Conservation (phyloP, 2,329 filamentous ascomycete genomes). For the Hypoxylon sp. region DNA sequence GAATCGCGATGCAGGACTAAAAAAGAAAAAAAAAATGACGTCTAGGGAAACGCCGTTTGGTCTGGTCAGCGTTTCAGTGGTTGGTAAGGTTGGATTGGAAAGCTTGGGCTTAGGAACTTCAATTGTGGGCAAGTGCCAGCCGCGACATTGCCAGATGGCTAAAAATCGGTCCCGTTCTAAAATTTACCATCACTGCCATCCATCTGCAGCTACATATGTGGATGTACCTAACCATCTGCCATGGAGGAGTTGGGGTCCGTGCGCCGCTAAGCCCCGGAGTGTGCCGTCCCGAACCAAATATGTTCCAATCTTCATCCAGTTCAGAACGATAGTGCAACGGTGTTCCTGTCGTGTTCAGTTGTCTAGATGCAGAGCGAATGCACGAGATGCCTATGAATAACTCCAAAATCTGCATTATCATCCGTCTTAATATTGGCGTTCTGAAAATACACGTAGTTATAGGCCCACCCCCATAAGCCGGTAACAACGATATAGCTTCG, state of each 20-base stretch:
- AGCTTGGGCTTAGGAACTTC: constrained; percentile 18
- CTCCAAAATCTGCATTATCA: not conserved
- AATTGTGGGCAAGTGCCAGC: constrained; percentile 27
- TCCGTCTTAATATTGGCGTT: not conserved
- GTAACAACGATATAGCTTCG: not conserved
- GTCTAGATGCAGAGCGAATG: not conserved
- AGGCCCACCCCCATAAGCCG: not conserved
- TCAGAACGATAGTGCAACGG: not conserved
- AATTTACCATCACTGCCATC: not conserved
- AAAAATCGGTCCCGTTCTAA: constrained; percentile 11
- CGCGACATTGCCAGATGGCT: constrained; percentile 12
- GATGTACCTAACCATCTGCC: too few relatives aligned
- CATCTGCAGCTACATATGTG: too few relatives aligned
- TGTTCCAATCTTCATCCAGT: not conserved
- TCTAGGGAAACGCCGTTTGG: constrained; percentile 42
- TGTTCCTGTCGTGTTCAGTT: not conserved
- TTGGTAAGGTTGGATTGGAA: constrained; percentile 26
- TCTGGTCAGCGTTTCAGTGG: constrained; percentile 35
- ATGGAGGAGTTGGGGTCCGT: constrained; percentile 4
- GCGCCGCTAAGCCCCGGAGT: constrained; percentile 10
- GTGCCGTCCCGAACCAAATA: constrained; percentile 10
- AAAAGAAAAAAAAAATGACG: constrained; percentile 50
- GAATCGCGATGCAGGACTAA: constrained; percentile 30
- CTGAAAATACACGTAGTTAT: not conserved
- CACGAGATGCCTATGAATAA: not conserved